phyloP scores from a whole-genome alignment of 2,329 filamentous ascomycete genomes.

The Fusarium continuum region DNA sequence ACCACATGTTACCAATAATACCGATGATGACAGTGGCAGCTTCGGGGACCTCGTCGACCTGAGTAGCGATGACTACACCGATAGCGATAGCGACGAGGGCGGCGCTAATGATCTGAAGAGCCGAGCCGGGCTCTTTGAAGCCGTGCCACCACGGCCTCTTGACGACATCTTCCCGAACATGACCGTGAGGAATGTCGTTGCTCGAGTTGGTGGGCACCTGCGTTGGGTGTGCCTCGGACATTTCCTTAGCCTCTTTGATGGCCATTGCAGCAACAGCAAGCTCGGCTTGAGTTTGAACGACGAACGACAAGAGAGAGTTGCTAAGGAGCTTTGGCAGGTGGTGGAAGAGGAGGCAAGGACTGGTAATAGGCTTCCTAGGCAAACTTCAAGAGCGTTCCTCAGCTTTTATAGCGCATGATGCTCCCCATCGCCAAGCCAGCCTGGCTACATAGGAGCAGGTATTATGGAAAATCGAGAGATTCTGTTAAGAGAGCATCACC shows the following conservation, averaged over 20 bases:
- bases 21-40: slow-evolving; percentile 54
- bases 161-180: slow-evolving; percentile 22
- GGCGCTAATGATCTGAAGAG: slow-evolving; percentile 59
- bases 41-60: slow-evolving; percentile 54
- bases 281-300: slow-evolving; percentile 11
- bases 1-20: slow-evolving; percentile 61
- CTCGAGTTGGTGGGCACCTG: slow-evolving; percentile 34
- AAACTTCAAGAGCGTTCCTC: slow-evolving; percentile 1
- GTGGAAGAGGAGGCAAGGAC: slow-evolving; percentile 4
- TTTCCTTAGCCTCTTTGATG: slow-evolving; percentile 32
- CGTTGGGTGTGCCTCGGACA: slow-evolving; percentile 21
- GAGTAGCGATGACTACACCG: slow-evolving; percentile 56
- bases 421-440: slow-evolving; percentile 28
- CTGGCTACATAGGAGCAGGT: slow-evolving; percentile 12
- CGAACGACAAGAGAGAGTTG: slow-evolving; percentile 1
- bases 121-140: slow-evolving; percentile 55
- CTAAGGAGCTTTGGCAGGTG: background rate
- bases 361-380: background rate
- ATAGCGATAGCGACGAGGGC: slow-evolving; percentile 60
- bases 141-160: slow-evolving; percentile 51
- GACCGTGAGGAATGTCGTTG: slow-evolving; percentile 12
- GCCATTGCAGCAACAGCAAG: slow-evolving; percentile 27
- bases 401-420: slow-evolving; percentile 27
- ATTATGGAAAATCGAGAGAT: slow-evolving; percentile 14
- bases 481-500: slow-evolving; percentile 9